Evolutionary conservation across 768 basidiomycete species (phyloP).

Genomic region (Mycena albidolilacea): DNA sequence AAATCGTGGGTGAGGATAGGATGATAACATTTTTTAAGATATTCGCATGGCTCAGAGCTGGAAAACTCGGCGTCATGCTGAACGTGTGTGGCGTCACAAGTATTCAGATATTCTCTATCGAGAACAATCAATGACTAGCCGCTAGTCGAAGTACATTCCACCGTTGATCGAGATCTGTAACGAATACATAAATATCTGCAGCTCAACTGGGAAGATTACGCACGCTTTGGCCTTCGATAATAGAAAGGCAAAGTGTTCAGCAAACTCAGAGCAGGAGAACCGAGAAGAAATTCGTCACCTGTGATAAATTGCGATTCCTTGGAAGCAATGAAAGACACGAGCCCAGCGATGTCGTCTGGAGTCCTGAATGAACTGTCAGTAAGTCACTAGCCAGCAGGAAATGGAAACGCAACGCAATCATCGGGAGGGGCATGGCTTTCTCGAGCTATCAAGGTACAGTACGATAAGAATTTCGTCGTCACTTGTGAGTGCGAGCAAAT

Average conservation of each 20-base stretch:
- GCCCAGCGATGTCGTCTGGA: too few relatives aligned
- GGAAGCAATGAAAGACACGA: too few relatives aligned
- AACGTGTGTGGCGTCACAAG: not conserved
- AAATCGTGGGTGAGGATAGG: slow-evolving; percentile 4
- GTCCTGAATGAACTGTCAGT: too few relatives aligned
- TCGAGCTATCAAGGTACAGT: too few relatives aligned
- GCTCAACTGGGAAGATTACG: slow-evolving; percentile 1
- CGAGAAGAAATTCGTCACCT: not conserved
- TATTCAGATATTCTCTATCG: not conserved
- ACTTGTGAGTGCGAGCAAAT: too few relatives aligned
- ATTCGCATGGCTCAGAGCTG: slow-evolving; percentile 1
- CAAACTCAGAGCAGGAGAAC: not conserved
- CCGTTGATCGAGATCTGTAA: slow-evolving; percentile 14
- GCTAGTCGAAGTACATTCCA: slow-evolving; percentile 15
- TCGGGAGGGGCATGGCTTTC: too few relatives aligned
- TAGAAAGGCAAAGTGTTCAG: not conserved
- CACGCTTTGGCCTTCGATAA: slow-evolving; percentile 6
- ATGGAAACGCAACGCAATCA: too few relatives aligned
- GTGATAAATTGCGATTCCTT: not conserved
- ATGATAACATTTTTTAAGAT: slow-evolving; percentile 2
- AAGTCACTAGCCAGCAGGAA: too few relatives aligned
- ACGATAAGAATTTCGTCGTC: too few relatives aligned
- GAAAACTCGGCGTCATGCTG: not conserved
- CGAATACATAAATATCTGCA: slow-evolving; percentile 1
- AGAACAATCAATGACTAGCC: not conserved